Conservation (phyloP, 192 early-diverging fungal species). For the Backusella macrospora region DNA sequence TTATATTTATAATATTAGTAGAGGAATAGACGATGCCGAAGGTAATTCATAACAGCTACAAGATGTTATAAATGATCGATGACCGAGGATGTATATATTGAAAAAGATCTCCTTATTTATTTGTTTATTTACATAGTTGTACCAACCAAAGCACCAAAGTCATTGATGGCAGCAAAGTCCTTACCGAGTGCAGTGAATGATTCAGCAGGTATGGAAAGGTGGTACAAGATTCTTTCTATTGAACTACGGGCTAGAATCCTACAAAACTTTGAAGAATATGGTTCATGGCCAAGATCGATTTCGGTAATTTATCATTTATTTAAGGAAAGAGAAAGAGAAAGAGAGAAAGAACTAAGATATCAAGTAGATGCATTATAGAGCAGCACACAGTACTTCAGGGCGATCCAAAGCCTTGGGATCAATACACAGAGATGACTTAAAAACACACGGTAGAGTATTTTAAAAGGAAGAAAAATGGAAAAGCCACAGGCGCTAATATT, state of each 20-base stretch:
- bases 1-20: conserved; percentile 63
- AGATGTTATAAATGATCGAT: neutral
- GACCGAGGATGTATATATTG: neutral
- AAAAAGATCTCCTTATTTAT: neutral
- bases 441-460: conserved; percentile 1
- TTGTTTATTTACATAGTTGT: conserved; percentile 27
- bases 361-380: neutral
- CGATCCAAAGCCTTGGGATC: neutral
- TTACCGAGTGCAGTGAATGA: conserved; percentile 39
- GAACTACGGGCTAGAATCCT: conserved; percentile 56
- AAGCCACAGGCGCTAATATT: neutral
- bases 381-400: neutral
- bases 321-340: conserved; percentile 12
- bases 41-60: conserved; percentile 27
- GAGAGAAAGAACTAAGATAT: neutral
- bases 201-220: conserved; percentile 40
- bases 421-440: conserved; percentile 14
- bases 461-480: neutral
- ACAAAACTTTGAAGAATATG: conserved; percentile 51
- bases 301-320: no score
- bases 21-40: conserved; percentile 60
- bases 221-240: conserved; percentile 53
- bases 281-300: conserved; percentile 57
- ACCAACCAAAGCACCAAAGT: conserved; percentile 40
- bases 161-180: conserved; percentile 50